Base-by-base conservation (phyloP, 208 protist genomes). In the Spongospora subterranea region DNA sequence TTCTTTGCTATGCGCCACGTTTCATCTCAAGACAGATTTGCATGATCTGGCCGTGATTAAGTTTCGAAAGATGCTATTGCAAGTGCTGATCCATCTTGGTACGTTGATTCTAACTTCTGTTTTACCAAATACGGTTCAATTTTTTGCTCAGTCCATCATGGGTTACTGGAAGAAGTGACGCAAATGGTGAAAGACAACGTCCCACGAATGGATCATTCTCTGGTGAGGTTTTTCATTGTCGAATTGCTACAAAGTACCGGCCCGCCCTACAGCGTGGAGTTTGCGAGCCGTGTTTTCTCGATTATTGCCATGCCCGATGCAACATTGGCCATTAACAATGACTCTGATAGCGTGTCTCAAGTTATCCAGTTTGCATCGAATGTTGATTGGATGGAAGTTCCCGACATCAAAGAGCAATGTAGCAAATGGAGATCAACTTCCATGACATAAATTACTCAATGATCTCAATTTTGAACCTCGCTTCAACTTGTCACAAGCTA, bases 1-100 rank as follows among this genome's bases (percentile, higher is more conserved):
- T n/a, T 13, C 6, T 6, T n/a, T 82, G 6, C 71, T 82, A n/a
- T 6, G 6, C 71, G 17, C 6, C n/a, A 43, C 71, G 71, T 82
- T 82, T n/a, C 6, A 82, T 82, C n/a, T 82, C 17, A 82, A 82
- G 35, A 82, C 71, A n/a, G 71, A 82, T 43, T 20, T 82, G 17
- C 6, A 82, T n/a, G 71, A 82, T 43, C n/a, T 82, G 35, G 71
- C 71, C 71, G 71, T 82, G 35, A 82, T 82, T n/a, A 82, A 82
- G 71, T 82, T 82, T n/a, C 71, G 71, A 6, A 82, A 82, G n/a
- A 35, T 82, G 35, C 6, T 82, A 40, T n/a, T 82, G 6, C 71
- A 35, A 6, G 71, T 82, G 6, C n/a, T 82, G n/a, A 82, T 82
- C n/a, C 71, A 82, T 43, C n/a, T 82, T 6, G 71, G 71, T 82